Percentiles rank a stretch among this genome's conserved stretches.
These are phyloP conservation scores for Eucalyptus curtisii DNA, from an alignment of 345 rosid species.

Conservation along the genomic window DNA sequence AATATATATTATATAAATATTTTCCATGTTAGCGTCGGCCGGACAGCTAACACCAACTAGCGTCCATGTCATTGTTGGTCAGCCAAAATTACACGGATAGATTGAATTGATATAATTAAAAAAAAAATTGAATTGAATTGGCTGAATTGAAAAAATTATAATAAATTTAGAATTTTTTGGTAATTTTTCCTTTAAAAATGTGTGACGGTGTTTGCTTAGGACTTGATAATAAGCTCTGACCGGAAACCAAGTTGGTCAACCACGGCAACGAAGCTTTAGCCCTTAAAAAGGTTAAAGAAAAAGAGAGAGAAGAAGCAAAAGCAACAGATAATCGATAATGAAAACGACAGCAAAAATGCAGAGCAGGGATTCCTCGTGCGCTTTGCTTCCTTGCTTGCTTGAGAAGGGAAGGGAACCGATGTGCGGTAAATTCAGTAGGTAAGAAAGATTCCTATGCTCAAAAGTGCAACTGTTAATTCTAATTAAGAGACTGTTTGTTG, in stretches of 20 bases:
- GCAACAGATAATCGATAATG: not conserved
- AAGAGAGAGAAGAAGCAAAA: not conserved
- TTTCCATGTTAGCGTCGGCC: too few species aligned
- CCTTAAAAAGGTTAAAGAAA: not conserved
- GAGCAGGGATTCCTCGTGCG: not conserved
- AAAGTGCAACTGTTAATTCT: not conserved
- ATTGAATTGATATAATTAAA: too few species aligned
- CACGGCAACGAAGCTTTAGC: not conserved
- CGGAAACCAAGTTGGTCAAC: not conserved
- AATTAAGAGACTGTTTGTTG: not conserved
- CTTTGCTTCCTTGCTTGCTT: not conserved
- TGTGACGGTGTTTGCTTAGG: not conserved
- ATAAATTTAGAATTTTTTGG: too few species aligned
- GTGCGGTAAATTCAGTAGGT: not conserved
- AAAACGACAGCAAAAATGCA: not conserved
- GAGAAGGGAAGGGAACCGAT: not conserved
- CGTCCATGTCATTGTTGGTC: rapidly evolving
- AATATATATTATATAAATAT: too few species aligned
- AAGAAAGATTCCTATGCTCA: not conserved
- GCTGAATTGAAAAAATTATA: too few species aligned
- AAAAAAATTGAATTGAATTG: too few species aligned
- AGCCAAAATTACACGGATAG: rapidly evolving
- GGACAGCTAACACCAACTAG: too few species aligned
- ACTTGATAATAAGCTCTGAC: not conserved
- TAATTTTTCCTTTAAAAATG: not conserved